These are phyloP conservation scores for Pelargonium citronellum DNA, from an alignment of 441 rosid species.

Conservation along the genomic window DNA sequence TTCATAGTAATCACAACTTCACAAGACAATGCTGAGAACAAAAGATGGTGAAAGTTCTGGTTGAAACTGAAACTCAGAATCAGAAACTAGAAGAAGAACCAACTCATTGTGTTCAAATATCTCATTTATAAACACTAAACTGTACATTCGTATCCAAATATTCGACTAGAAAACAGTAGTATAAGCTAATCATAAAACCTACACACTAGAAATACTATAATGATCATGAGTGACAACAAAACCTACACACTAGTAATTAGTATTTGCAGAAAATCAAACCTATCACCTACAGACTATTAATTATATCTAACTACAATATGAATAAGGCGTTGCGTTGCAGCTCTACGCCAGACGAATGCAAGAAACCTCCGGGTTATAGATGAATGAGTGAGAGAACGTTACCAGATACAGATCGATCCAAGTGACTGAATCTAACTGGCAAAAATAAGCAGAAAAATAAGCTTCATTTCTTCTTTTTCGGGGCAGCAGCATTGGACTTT, in stretches of 20 bases:
- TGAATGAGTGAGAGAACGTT: no score
- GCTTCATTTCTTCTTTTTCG: slow-evolving; percentile 30
- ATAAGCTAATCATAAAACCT: not conserved
- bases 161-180: not conserved
- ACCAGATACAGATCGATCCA: no score
- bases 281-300: not conserved
- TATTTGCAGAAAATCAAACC: not conserved
- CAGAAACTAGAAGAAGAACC: no score
- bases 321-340: not conserved
- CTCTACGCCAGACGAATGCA: not conserved
- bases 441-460: slow-evolving; percentile 2
- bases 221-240: slow-evolving; percentile 5
- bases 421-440: no score
- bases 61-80: no score
- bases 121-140: no score
- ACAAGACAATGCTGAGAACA: no score
- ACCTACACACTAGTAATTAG: not conserved
- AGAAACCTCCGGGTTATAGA: no score
- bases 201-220: not conserved
- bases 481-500: slow-evolving; percentile 16
- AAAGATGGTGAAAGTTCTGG: no score
- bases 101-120: no score
- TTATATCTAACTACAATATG: not conserved
- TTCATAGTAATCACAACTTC: no score
- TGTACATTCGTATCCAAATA: no score